These are phyloP conservation scores for Podila epigama DNA, from an alignment of 192 early-diverging fungal species.

Conservation along the genomic window DNA sequence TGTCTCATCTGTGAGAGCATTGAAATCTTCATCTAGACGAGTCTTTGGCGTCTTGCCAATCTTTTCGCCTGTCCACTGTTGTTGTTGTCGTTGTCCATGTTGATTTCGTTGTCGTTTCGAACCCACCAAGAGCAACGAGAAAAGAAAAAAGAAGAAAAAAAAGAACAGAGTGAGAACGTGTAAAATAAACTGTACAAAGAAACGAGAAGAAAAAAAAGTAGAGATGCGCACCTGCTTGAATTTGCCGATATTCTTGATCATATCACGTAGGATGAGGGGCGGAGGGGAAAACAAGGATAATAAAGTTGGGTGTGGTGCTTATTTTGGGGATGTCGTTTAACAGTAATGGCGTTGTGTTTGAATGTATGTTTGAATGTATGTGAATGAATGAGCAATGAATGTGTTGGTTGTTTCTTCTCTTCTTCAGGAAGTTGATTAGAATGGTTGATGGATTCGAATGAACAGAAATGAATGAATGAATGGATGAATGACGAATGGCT, in stretches of 20 bases:
- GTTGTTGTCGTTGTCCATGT: neutral
- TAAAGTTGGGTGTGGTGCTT: too few species aligned
- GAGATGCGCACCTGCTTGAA: slow-evolving; percentile 24
- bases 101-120: neutral
- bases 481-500: too few species aligned
- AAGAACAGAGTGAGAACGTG: neutral
- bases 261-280: too few species aligned
- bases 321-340: too few species aligned
- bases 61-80: slow-evolving; percentile 27
- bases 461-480: too few species aligned
- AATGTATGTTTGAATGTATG: too few species aligned
- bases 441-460: too few species aligned
- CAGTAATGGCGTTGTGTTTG: too few species aligned
- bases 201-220: neutral
- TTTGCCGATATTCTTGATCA: slow-evolving; percentile 45
- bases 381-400: too few species aligned
- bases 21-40: slow-evolving; percentile 25
- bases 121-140: neutral
- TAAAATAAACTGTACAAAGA: neutral
- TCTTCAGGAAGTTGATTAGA: too few species aligned
- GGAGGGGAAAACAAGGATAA: too few species aligned
- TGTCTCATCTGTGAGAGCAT: slow-evolving; percentile 2
- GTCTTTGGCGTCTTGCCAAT: slow-evolving; percentile 23
- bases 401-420: too few species aligned
- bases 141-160: neutral